Evolutionary conservation across 1,284 basidiomycete genomes (phyloP).

Genomic region (Rhodotorula sp.): DNA sequence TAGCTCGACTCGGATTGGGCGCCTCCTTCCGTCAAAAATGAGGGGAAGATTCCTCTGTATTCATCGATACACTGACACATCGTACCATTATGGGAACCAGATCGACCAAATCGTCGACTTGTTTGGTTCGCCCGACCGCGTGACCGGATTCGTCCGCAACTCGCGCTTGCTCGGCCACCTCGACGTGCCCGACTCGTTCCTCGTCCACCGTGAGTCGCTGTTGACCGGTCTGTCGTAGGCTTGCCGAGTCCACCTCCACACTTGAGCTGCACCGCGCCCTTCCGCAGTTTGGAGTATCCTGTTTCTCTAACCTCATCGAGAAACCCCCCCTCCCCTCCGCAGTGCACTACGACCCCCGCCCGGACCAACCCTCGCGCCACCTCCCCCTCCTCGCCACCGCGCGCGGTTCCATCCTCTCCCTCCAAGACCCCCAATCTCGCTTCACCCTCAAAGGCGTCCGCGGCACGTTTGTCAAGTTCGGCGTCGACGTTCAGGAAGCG

Average conservation of each 20-base stretch:
- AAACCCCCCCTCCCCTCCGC: slow-evolving; percentile 49
- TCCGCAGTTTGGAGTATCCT: no score
- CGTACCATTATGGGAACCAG: no score
- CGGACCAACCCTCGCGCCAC: slow-evolving; percentile 51
- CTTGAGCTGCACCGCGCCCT: no score
- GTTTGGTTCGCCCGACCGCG: slow-evolving; percentile 68
- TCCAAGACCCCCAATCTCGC: slow-evolving; percentile 62
- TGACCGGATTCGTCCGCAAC: slow-evolving; percentile 70
- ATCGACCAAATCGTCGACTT: slow-evolving; percentile 75
- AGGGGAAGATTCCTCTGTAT: no score
- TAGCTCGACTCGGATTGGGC: no score
- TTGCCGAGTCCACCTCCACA: no score
- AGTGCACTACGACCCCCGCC: slow-evolving; percentile 59
- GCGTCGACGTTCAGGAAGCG: slow-evolving; percentile 74
- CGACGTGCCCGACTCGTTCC: slow-evolving; percentile 66
- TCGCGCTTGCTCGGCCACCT: slow-evolving; percentile 62
- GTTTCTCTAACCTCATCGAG: neutral
- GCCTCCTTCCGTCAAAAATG: no score
- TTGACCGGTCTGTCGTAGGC: no score
- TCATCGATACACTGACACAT: no score
- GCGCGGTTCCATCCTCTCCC: slow-evolving; percentile 67
- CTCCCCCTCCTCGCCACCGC: slow-evolving; percentile 67
- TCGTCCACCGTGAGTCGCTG: slow-evolving; percentile 46
- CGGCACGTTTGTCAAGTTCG: slow-evolving; percentile 73
- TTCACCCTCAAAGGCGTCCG: slow-evolving; percentile 57